A percentile compares a stretch with the other conserved stretches of the same genome.
Conservation (phyloP, 495 filamentous ascomycete genomes). For the Penicillium maclennaniae region DNA sequence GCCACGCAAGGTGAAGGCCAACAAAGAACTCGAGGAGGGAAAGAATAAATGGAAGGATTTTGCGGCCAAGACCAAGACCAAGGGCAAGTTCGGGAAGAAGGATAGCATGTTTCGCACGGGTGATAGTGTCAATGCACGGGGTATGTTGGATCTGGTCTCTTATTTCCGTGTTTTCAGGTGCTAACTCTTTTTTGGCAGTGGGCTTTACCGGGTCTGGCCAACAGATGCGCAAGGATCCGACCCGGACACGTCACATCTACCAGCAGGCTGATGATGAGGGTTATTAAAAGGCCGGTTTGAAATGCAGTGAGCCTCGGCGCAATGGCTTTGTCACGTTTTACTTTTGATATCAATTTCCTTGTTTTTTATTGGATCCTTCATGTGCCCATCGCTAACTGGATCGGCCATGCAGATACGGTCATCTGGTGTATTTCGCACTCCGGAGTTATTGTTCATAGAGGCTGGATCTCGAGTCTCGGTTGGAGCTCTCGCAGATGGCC, state of each 20-base stretch:
- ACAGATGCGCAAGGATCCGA: constrained; percentile 86
- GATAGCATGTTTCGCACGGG: constrained; percentile 97
- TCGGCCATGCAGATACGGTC: constrained; percentile 29
- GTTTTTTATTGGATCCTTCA: constrained; percentile 11
- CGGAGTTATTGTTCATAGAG: constrained; percentile 15
- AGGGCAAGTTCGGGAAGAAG: constrained; percentile 80
- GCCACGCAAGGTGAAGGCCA: constrained; percentile 82
- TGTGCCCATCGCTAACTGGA: constrained; percentile 35
- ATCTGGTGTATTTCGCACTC: constrained; percentile 7
- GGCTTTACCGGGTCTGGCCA: constrained; percentile 95
- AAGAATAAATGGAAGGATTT: constrained; percentile 97
- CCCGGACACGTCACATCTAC: constrained; percentile 80
- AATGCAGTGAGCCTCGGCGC: not conserved
- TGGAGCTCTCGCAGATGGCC: not conserved
- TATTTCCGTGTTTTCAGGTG: not conserved
- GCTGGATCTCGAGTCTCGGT: not conserved
- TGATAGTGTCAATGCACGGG: constrained; percentile 78
- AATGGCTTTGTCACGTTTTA: constrained; percentile 15
- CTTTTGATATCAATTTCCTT: constrained; percentile 11
- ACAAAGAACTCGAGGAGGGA: constrained; percentile 79
- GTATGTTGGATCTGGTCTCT: constrained; percentile 44
- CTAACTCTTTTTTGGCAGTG: constrained; percentile 49
- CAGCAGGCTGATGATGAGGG: constrained; percentile 74
- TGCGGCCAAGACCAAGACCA: constrained; percentile 71
- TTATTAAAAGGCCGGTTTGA: constrained; percentile 22